phyloP scores from a whole-genome alignment of 2,329 filamentous ascomycete species.

The Lachnellula occidentalis region DNA sequence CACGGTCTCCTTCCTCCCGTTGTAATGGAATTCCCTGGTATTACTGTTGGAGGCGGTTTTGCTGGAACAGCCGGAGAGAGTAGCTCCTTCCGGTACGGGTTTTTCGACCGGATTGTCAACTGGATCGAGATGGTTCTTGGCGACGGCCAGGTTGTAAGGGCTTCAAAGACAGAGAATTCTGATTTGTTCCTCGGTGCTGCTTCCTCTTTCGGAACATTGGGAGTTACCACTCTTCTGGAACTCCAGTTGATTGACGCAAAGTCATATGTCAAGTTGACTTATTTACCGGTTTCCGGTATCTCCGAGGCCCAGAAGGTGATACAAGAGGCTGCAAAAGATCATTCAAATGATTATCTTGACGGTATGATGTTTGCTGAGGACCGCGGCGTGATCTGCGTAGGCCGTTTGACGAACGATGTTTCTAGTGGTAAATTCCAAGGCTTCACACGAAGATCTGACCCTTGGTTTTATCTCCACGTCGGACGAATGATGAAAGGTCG shows the following conservation, averaged over 20 bases:
- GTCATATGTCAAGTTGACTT: slow-evolving; percentile 49
- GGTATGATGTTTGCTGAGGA: slow-evolving; percentile 45
- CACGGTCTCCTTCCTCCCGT: slow-evolving; percentile 55
- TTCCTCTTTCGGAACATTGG: slow-evolving; percentile 54
- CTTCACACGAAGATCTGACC: slow-evolving; percentile 49
- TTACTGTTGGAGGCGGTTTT: slow-evolving; percentile 62
- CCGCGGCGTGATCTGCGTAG: slow-evolving; percentile 48
- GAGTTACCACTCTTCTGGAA: slow-evolving; percentile 54
- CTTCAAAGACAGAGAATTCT: slow-evolving; percentile 39
- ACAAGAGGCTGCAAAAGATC: slow-evolving; percentile 29
- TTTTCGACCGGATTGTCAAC: slow-evolving; percentile 58
- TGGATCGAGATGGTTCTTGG: slow-evolving; percentile 58
- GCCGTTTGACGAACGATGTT: slow-evolving; percentile 39
- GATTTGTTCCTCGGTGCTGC: slow-evolving; percentile 56
- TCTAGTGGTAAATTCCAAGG: slow-evolving; percentile 29
- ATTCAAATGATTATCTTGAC: slow-evolving; percentile 51
- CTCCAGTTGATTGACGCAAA: slow-evolving; percentile 48
- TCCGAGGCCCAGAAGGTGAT: slow-evolving; percentile 36
- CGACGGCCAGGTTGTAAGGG: slow-evolving; percentile 47
- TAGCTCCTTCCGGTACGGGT: slow-evolving; percentile 57
- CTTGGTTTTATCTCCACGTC: slow-evolving; percentile 62
- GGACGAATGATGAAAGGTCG: slow-evolving; percentile 23
- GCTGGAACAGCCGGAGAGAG: slow-evolving; percentile 62
- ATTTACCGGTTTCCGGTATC: slow-evolving; percentile 40
- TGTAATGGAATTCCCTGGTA: slow-evolving; percentile 66